phyloP scores from a whole-genome alignment of 2,329 filamentous ascomycete genomes.

The Xylariales sp. region DNA sequence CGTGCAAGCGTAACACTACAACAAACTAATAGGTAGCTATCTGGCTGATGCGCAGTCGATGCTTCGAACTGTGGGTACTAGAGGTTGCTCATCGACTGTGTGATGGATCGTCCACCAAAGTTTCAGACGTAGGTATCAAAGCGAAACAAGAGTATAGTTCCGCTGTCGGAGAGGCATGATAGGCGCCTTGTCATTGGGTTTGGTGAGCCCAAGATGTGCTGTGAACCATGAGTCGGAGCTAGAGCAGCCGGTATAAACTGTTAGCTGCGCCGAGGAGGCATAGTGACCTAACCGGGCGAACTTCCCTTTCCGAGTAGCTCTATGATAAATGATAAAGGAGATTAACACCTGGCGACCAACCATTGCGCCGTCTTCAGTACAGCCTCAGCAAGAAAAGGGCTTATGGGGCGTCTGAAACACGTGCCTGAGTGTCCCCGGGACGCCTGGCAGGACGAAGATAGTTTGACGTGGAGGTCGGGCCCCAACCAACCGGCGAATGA shows the following conservation, averaged over 20 bases:
- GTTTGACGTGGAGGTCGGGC: constrained; percentile 47
- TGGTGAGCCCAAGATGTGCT: constrained; percentile 26
- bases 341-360: constrained; percentile 42
- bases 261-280: constrained; percentile 38
- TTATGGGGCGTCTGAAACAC: constrained; percentile 43
- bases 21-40: not conserved
- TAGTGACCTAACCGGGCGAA: constrained; percentile 44
- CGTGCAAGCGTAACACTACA: not conserved
- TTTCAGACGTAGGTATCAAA: not conserved
- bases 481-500: constrained; percentile 49
- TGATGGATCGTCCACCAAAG: constrained; percentile 9
- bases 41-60: constrained; percentile 12
- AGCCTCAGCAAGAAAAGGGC: constrained; percentile 37
- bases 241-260: constrained; percentile 12
- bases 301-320: constrained; percentile 37
- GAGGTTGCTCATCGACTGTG: not conserved
- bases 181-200: constrained; percentile 31
- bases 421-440: constrained; percentile 44
- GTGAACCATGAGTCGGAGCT: constrained; percentile 25
- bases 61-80: not conserved
- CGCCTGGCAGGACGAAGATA: constrained; percentile 42
- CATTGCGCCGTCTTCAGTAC: constrained; percentile 32
- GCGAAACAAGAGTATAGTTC: constrained; percentile 14
- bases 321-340: constrained; percentile 32
- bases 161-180: constrained; percentile 33